Base-by-base conservation (phyloP, 306 rosid genomes). In the Spatholobus suberectus region DNA sequence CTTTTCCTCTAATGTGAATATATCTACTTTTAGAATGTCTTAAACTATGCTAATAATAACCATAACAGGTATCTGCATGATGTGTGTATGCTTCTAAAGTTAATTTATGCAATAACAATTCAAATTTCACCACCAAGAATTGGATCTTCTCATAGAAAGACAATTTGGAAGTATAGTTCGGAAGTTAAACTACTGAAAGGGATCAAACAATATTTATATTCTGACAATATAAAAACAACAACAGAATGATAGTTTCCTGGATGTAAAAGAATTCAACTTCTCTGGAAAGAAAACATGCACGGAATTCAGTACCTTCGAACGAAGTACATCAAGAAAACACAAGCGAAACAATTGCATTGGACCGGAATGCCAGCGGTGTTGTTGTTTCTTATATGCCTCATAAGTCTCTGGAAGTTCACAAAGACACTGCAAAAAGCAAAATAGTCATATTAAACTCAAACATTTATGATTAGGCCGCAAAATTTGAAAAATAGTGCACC, bases 311-410 rank as follows among this genome's bases (percentile, higher is more conserved):
- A 96, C 99, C 99, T 92, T 96, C 8, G 99, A 86, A 20, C 93
- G 95, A 81, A 96, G 90, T 79, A 96, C n/a, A 77, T 96, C 99
- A 49, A 88, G 29, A 76, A 96, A 96, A 78, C 97, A 93, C 89
- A 94, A 54, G 23, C 98, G 98, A 77, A 96, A 94, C 89, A 94
- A 82, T 81, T 96, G 99, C 99, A 96, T 96, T 47, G 99, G 99
- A 77, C 99, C 99, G 3, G 99, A 96, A 96, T 96, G 99, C 99
- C 99, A 96, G 55, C 97, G 98, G 76, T 96, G 96, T 73, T 96
- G 99, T 88, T 96, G 99, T 81, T 96, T 94, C 84, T 93, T 96
- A 89, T 96, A 94, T 21, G 99, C 99, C 77, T 92, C 98, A 18
- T 92, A 96, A 79, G 99, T 92, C 92, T 96, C 99, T 10, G 98